Evolutionary conservation across 2,329 filamentous ascomycete species (phyloP), one percentile per base, ranked within the genome.

Genomic region (Zalaria sp.): DNA sequence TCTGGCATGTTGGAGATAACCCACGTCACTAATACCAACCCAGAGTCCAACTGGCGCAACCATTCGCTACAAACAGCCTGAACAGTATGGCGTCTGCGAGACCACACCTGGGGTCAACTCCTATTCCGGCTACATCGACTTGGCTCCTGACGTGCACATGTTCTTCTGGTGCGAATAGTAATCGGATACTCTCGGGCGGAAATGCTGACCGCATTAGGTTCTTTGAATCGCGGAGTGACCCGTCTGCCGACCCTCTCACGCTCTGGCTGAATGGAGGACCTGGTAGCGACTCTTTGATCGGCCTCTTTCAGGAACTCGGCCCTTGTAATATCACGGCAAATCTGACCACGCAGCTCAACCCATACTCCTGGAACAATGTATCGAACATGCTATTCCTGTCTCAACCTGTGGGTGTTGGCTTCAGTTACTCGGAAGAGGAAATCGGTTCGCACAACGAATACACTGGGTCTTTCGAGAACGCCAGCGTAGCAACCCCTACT

Each of bases 211-310:
- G 11, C 34, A 26, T 36, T 56, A 73, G 72, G 69, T 79, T 77
- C 52, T 79, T 80, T 49, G 73, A 77, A 46, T 66, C 73, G 1
- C 63, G 74, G 10, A 69, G 73, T 41, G 66, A 73, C 51, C 67
- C 75, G 1, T 51, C 56, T 5, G 70, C 71, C 50, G 73, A 73
- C 1, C 75, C 75, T 0, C 57, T 79, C 2, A 65, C 69, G 0
- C 68, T 78, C 27, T 79, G 73, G 68, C 66, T 79, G 54, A 75
- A 75, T 43, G 74, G 75, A 11, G 75, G 75, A 0, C 75, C 75
- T 1, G 73, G 73, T 1, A 64, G 59, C 10, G 66, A 69, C 45
- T 71, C 66, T 6, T 59, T 77, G 52, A 70, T 76, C 44, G 72
- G 73, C 1, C 52, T 77, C 3, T 76, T 77, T 46, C 64, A 73